Evolutionary conservation across 331 rosid genomes (phyloP).

Genomic region (Phaseolus coccineus): DNA sequence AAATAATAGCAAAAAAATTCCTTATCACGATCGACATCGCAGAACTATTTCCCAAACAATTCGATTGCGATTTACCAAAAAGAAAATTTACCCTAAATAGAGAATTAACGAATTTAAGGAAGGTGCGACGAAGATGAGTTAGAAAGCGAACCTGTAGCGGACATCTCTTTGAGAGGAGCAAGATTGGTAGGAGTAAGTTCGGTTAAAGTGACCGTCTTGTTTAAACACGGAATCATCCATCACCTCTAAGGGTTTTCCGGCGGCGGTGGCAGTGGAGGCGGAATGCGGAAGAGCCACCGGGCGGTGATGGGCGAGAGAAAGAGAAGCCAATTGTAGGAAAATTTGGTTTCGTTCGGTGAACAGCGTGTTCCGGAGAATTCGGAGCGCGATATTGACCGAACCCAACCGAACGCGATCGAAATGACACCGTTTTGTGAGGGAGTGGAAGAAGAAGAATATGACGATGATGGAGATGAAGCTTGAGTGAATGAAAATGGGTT

Average conservation of each 20-base stretch:
- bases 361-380: conserved; percentile 41
- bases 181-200: conserved; percentile 48
- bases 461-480: background rate
- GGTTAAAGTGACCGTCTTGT: conserved; percentile 49
- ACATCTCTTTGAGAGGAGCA: conserved; percentile 75
- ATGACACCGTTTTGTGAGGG: conserved; percentile 18
- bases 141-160: conserved; percentile 70
- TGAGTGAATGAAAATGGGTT: background rate
- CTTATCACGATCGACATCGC: conserved; percentile 9
- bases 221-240: conserved; percentile 60
- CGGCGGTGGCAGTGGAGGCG: background rate
- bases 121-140: background rate
- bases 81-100: background rate
- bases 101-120: background rate
- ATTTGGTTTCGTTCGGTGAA: background rate
- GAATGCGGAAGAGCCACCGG: conserved; percentile 42
- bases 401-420: background rate
- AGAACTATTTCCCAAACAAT: conserved; percentile 1
- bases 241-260: conserved; percentile 10
- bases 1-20: background rate
- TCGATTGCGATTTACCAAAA: background rate
- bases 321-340: conserved; percentile 3
- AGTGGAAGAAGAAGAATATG: background rate
- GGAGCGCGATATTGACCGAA: conserved; percentile 36
- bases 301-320: background rate